Conservation (phyloP, 1,139 yeast species). For the Dujonia santamariae region DNA sequence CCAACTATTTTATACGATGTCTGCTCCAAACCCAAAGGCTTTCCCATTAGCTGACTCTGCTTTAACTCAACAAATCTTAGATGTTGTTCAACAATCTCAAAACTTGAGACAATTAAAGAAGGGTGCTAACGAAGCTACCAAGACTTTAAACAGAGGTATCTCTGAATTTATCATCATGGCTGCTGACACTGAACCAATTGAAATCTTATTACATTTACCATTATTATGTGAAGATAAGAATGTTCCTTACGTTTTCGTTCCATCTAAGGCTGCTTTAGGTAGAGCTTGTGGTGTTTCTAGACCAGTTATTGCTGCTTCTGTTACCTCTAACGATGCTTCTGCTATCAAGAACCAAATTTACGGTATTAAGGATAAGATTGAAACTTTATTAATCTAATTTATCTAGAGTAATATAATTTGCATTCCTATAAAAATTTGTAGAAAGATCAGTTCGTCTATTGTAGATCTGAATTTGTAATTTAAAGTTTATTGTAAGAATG, state of each 20-base stretch:
- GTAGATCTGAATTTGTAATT: neutral
- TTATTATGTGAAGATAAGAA: conserved; percentile 98
- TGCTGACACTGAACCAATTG: conserved; percentile 99
- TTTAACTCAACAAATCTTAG: conserved; percentile 94
- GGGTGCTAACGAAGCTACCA: conserved; percentile 99
- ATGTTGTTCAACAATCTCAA: conserved; percentile 96
- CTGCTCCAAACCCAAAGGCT: conserved; percentile 91
- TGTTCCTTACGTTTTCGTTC: conserved; percentile 98
- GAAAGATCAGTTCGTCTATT: too few species aligned
- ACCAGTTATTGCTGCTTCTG: conserved; percentile 98
- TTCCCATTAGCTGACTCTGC: conserved; percentile 98
- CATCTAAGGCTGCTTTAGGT: conserved; percentile 97
- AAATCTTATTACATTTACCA: conserved; percentile 96
- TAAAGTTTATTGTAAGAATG: too few species aligned
- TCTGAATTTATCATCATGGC: conserved; percentile 99
- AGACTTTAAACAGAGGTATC: conserved; percentile 99
- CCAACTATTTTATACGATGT: conserved; percentile 34
- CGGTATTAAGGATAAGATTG: conserved; percentile 98
- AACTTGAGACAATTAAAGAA: conserved; percentile 98
- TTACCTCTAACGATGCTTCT: conserved; percentile 97
- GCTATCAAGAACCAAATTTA: conserved; percentile 96
- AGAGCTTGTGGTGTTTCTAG: conserved; percentile 99
- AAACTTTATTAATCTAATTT: conserved; percentile 92
- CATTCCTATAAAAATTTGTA: neutral
- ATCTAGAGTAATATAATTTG: too few species aligned